phyloP scores from a whole-genome alignment of 2,329 filamentous ascomycete genomes.

The Phialocephala sp. region DNA sequence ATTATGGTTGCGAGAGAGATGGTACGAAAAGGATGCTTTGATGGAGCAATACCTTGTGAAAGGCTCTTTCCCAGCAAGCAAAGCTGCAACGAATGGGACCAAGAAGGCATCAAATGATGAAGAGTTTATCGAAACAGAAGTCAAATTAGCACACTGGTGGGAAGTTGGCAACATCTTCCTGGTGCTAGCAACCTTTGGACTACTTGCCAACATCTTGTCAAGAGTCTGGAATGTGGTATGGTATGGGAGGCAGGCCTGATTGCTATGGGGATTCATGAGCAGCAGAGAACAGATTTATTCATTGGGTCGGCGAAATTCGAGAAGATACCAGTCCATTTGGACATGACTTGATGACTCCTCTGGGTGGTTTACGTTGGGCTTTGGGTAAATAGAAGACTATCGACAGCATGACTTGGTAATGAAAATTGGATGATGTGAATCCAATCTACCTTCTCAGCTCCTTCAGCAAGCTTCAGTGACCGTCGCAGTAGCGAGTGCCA shows the following conservation, averaged over 20 bases:
- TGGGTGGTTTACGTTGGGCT: not conserved
- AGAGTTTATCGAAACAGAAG: slow-evolving; percentile 42
- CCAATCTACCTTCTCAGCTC: too few species aligned
- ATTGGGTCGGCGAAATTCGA: slow-evolving; percentile 11
- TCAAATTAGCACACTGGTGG: slow-evolving; percentile 41
- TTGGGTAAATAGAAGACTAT: not conserved
- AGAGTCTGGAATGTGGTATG: slow-evolving; percentile 33
- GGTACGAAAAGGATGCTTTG: slow-evolving; percentile 90
- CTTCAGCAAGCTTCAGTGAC: too few species aligned
- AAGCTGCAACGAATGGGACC: slow-evolving; percentile 27
- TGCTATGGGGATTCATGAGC: not conserved
- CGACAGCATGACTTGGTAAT: not conserved
- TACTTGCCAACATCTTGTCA: slow-evolving; percentile 37
- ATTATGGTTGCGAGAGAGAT: slow-evolving; percentile 81
- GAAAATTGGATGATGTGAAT: not conserved
- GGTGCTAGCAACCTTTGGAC: slow-evolving; percentile 37
- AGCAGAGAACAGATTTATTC: not conserved
- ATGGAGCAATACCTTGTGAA: slow-evolving; percentile 82
- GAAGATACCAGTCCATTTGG: slow-evolving; percentile 23
- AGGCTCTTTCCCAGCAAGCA: slow-evolving; percentile 71
- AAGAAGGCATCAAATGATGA: slow-evolving; percentile 25
- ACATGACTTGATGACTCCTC: slow-evolving; percentile 16
- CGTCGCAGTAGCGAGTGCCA: too few species aligned
- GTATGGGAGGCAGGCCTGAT: slow-evolving; percentile 23
- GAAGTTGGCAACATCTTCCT: slow-evolving; percentile 43